These are phyloP conservation scores for Boletus rubescentipes DNA, from an alignment of 768 basidiomycete genomes.

Conservation along the genomic window DNA sequence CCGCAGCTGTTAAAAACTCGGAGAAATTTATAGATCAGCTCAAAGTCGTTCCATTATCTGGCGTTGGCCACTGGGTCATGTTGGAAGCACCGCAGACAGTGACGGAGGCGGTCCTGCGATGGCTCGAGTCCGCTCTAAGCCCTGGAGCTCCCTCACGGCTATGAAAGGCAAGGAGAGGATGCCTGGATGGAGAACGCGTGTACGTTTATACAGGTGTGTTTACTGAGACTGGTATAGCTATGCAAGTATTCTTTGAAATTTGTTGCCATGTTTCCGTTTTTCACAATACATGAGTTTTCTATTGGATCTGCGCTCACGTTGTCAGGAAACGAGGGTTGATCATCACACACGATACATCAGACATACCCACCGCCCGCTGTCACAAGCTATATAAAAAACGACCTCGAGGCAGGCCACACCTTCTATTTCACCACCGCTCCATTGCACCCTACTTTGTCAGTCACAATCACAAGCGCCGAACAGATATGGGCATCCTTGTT, in stretches of 20 bases:
- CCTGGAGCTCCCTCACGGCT: neutral
- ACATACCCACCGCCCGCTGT: neutral
- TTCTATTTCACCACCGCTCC: neutral
- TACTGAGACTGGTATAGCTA: neutral
- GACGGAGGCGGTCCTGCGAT: constrained; percentile 45
- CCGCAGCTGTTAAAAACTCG: constrained; percentile 40
- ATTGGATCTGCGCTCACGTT: neutral
- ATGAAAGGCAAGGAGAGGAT: neutral
- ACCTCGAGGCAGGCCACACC: neutral
- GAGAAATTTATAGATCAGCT: constrained; percentile 51
- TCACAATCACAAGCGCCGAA: neutral
- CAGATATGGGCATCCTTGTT: neutral
- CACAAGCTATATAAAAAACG: neutral
- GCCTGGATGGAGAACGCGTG: neutral
- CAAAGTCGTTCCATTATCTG: constrained; percentile 52
- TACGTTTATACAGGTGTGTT: neutral
- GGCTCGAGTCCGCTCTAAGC: constrained; percentile 36
- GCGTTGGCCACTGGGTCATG: constrained; percentile 69
- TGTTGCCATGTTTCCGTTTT: neutral
- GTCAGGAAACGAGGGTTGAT: neutral
- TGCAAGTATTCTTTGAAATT: neutral
- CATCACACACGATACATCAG: too few species aligned
- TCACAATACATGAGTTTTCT: neutral
- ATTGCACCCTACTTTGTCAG: neutral
- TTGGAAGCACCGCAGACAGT: constrained; percentile 58